Evolutionary conservation across 768 basidiomycete genomes (phyloP).

Genomic region (Leccinum olivaceopallidum): DNA sequence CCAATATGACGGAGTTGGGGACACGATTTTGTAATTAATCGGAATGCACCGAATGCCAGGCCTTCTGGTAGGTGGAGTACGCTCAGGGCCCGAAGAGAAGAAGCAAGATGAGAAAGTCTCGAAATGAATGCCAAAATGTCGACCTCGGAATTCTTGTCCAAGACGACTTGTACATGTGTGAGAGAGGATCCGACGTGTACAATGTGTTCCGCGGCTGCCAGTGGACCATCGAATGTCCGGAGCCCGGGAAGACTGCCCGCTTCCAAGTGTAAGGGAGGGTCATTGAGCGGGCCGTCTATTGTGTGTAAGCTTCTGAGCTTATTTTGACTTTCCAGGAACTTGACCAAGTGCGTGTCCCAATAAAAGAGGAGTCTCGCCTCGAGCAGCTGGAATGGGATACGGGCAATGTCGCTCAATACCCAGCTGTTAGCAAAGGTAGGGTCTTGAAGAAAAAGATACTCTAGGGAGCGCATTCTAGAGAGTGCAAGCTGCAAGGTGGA

Average conservation of each 20-base stretch:
- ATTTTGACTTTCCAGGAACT: slow-evolving; percentile 50
- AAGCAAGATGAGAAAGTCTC: slow-evolving; percentile 29
- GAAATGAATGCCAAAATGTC: slow-evolving; percentile 35
- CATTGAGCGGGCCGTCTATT: slow-evolving; percentile 24
- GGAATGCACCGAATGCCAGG: slow-evolving; percentile 30
- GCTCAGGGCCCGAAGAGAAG: slow-evolving; percentile 38
- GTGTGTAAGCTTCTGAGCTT: slow-evolving; percentile 42
- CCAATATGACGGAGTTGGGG: slow-evolving; percentile 40
- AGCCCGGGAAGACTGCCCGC: slow-evolving; percentile 42
- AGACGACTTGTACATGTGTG: slow-evolving; percentile 44
- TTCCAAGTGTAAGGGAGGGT: slow-evolving; percentile 27
- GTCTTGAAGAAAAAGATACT: slow-evolving; percentile 45
- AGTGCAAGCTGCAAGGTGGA: slow-evolving; percentile 41
- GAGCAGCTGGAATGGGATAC: slow-evolving; percentile 46
- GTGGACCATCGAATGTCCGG: slow-evolving; percentile 45
- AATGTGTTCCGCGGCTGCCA: slow-evolving; percentile 43
- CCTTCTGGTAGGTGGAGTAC: slow-evolving; percentile 38
- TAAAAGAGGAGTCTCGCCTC: slow-evolving; percentile 49
- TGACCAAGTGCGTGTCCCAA: slow-evolving; percentile 48
- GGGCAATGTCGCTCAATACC: slow-evolving; percentile 43
- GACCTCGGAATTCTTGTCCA: slow-evolving; percentile 39
- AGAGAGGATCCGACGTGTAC: slow-evolving; percentile 36
- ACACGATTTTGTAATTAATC: slow-evolving; percentile 35
- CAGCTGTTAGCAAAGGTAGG: slow-evolving; percentile 40
- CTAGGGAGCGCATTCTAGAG: slow-evolving; percentile 44